Conservation (phyloP, 1,284 basidiomycete species). For the Ceratobasidium sp. region DNA sequence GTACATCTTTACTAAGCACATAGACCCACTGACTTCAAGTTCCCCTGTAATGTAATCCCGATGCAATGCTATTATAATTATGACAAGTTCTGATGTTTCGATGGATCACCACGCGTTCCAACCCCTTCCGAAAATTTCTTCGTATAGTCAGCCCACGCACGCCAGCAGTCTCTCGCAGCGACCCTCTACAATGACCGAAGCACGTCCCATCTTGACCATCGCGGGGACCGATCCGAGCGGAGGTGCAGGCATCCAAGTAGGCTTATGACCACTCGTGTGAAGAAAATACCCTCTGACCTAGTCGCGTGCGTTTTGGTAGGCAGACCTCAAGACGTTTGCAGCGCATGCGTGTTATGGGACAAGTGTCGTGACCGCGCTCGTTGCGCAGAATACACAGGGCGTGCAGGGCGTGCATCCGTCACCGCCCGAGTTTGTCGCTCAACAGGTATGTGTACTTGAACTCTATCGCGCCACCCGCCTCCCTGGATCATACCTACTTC, state of each 20-base stretch:
- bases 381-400: constrained; percentile 90
- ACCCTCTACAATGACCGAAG: constrained; percentile 9
- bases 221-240: constrained; percentile 90
- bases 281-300: constrained; percentile 15
- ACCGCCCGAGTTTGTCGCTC: constrained; percentile 74
- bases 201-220: constrained; percentile 67
- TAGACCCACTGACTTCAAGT: background rate
- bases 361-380: constrained; percentile 89
- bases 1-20: background rate
- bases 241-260: constrained; percentile 89
- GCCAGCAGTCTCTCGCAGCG: background rate
- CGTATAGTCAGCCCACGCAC: background rate
- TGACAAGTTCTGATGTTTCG: background rate
- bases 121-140: constrained; percentile 5
- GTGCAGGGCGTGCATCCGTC: constrained; percentile 77
- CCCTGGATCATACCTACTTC: no score
- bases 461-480: background rate
- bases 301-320: constrained; percentile 58
- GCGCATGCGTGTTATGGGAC: constrained; percentile 85
- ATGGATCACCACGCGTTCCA: background rate
- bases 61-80: background rate
- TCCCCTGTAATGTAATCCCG: background rate
- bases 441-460: constrained; percentile 65
- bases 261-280: constrained; percentile 48
- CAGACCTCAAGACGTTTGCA: constrained; percentile 88